Evolutionary conservation across 352 stramenopile species (phyloP), one percentile per base, ranked within the genome.

Genomic region (Thraustotheca clavata): DNA sequence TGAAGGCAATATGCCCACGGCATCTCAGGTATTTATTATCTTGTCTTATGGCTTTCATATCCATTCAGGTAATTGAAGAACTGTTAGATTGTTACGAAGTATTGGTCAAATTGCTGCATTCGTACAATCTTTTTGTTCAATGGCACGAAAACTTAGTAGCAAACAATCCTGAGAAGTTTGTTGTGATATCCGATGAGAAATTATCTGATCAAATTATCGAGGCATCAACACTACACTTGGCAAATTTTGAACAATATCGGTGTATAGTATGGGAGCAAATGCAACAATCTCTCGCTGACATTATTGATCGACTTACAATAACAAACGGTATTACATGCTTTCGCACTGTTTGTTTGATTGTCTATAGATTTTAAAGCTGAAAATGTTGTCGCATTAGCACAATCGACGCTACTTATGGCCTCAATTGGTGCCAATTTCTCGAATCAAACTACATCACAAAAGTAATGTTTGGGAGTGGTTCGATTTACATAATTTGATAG

Each of bases 91-190:
- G 70, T 33, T 93, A 87, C 59, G 83, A 93, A 55, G 67, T 73
- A 1, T 66, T 94, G 20, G 88, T 87, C 7, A 72, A 90, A 18
- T 68, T 96, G 33, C 86, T 97, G 74, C 86, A 97, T 72, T 91
- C 76, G 2, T 93, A 95, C 40, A 95, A 95, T 67, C 47, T 94
- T 31, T 70, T 95, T 34, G 83, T 89, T 1, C 86, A 97, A 52
- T 97, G 87, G 88, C 88, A 96, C 71, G 79, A 79, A 18, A 75
- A 88, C 59, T 82, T 86, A 7, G 94, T 95, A 38, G 89, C 92
- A 49, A 73, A 80, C 2, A 74, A 71, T 24, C 89, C 92, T 47
- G 83, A 95, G 34, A 78, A 88, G 14, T 79, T 88, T 24, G 79
- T 90, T 38, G 81, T 91, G 71, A 46, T 67, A 67, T 48, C 75